Evolutionary conservation across 2,329 filamentous ascomycete species (phyloP), one percentile per base, ranked within the genome.

Genomic region (Ophiostoma ips): DNA sequence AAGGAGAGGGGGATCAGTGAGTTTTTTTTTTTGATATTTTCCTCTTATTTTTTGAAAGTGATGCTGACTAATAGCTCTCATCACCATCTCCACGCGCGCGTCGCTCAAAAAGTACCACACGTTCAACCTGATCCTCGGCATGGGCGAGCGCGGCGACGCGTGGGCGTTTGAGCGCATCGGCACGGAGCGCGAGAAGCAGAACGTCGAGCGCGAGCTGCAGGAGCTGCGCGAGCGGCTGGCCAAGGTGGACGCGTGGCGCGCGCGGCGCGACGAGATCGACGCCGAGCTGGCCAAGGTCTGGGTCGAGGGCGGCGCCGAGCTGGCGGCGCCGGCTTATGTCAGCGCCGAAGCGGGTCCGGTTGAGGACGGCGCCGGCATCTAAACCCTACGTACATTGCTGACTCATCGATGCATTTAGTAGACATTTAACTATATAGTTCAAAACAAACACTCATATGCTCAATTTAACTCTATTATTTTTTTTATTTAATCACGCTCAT

Each of bases 121-220:
- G 0, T 95, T 81, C 66, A 94, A 94, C 58, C 79, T 98, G 10
- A 83, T 82, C 3, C 77, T 98, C 5, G 89, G 89, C 28, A 69
- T 84, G 52, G 90, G 89, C 48, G 79, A 85, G 15, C 76, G 80
- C 47, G 87, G 84, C n/a, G 83, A 86, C 50, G 84, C 84, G 60
- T 96, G 92, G 87, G 83, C 90, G 57, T 85, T 95, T 64, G 85
- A 95, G 64, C 80, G 87, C 51, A 96, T 98, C 57, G 92, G 92
- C 52, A 95, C 89, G 0, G 87, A 88, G 61, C 79, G 84, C 52
- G 92, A 98, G 70, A 95, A 95, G 69, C 81, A 89, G 64, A 84
- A 86, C 19, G 88, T 95, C 8, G 89, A 95, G 68, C 87, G 86
- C 63, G 92, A 98, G 64, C 71, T 96, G 15, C 77, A 84, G 46